These are phyloP conservation scores for Erythrophleum ivorense DNA, from an alignment of 331 rosid genomes.

Conservation along the genomic window DNA sequence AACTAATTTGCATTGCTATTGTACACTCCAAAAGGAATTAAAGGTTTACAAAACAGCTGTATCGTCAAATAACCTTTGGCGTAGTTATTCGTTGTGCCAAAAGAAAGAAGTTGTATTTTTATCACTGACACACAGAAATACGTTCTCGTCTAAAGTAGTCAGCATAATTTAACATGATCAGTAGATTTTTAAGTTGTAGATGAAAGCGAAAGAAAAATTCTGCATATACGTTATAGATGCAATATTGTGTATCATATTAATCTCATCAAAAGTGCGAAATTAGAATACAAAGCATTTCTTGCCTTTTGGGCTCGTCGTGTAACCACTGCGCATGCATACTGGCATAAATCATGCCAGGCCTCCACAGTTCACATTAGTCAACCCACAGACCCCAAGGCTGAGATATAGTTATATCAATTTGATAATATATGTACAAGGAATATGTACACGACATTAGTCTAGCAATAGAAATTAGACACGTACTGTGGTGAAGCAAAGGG, in stretches of 20 bases:
- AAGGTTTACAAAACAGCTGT: too few species aligned
- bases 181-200: too few species aligned
- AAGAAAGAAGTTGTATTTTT: too few species aligned
- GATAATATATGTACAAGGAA: neutral
- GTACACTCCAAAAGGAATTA: too few species aligned
- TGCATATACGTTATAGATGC: neutral
- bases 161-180: too few species aligned
- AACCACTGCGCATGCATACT: neutral
- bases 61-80: too few species aligned
- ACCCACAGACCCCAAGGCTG: neutral
- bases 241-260: neutral
- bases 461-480: neutral
- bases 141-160: too few species aligned
- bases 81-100: too few species aligned
- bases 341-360: neutral
- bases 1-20: too few species aligned
- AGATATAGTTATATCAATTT: neutral
- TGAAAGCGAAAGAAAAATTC: too few species aligned
- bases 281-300: neutral
- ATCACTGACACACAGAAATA: too few species aligned
- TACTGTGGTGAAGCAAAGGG: conserved; percentile 40
- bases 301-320: neutral
- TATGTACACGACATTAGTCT: neutral
- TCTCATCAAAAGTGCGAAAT: neutral
- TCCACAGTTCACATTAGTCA: neutral